Evolutionary conservation across 768 basidiomycete genomes (phyloP), one percentile per base, ranked within the genome.

Genomic region (Pisolithus tinctorius): DNA sequence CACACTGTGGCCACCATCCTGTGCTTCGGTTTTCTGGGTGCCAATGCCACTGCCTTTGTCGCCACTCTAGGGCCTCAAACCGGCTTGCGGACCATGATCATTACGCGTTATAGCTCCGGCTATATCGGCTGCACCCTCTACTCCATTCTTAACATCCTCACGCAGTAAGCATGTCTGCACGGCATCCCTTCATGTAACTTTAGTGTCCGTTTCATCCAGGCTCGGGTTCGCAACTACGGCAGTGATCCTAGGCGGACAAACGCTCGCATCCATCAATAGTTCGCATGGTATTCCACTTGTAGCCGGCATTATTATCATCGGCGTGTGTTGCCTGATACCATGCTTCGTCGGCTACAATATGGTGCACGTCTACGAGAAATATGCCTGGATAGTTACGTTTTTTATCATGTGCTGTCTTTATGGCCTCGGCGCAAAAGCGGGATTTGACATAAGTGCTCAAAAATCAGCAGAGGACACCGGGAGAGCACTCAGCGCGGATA

Each of bases 171-270:
- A 9, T 47, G 29, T 11, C 27, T 6, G 3, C 29, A 11, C 6
- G 20, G 4, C 25, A 14, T 39, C 16, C 41, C 3, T 27, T 47
- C 10, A 4, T 14, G 16, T 29, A 29, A 31, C 17, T 9, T 16
- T 29, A 16, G 2, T 30, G 52, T 46, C 55, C 25, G 34, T 2
- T 9, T 1, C n/a, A 16, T 14, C 14, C 43, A 76, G 72, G 48
- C 60, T 79, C n/a, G 77, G 78, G 3, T 80, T 78, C 61, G 68
- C 73, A 14, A 69, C 70, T 17, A 72, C 69, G 0, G 69, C 72
- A 14, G 76, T 79, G n/a, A 78, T 81, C 47, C 68, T 79, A 2
- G 79, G 79, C 14, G 80, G 78, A 1, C 76, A 81, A 52, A 75
- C 74, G 0, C 70, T 77, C 47, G 71, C 73, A 4, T 74, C 74